A percentile compares a stretch with the other conserved stretches of the same genome.
Evolutionary conservation across 352 stramenopile genomes (phyloP).

Genomic region (Phytophthora cajani): DNA sequence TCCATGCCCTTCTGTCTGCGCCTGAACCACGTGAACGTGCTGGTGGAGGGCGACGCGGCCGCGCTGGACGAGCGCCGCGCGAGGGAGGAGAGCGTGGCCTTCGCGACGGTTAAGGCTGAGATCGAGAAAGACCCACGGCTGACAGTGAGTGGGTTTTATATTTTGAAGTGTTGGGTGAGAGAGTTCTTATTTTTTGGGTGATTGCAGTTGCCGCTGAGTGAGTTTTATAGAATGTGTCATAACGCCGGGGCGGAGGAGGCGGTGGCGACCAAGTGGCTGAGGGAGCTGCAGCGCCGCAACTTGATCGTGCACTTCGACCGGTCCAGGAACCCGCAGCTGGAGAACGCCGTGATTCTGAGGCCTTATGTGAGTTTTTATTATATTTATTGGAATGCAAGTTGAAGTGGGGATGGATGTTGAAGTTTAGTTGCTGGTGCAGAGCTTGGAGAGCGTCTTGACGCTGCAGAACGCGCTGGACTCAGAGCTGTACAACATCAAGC

Average conservation of each 20-base stretch:
- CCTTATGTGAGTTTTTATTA: conserved; percentile 54
- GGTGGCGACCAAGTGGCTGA: conserved; percentile 79
- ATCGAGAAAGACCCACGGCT: conserved; percentile 67
- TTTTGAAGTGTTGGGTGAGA: not conserved
- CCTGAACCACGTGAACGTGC: conserved; percentile 70
- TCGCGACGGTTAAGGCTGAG: conserved; percentile 69
- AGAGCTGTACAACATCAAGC: conserved; percentile 78
- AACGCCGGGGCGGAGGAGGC: conserved; percentile 71
- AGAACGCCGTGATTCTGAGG: conserved; percentile 71
- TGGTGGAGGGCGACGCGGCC: conserved; percentile 54
- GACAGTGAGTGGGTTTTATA: conserved; percentile 20
- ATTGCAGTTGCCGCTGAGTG: conserved; percentile 62
- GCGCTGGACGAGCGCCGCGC: conserved; percentile 36
- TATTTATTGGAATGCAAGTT: not conserved
- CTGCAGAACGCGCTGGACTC: conserved; percentile 80
- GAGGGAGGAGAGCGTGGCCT: conserved; percentile 59
- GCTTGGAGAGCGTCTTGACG: conserved; percentile 71
- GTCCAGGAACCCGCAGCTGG: conserved; percentile 68
- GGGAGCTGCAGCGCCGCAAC: conserved; percentile 78
- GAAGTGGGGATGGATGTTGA: not conserved
- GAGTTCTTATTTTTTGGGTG: conserved; percentile 1
- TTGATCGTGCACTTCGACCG: conserved; percentile 79
- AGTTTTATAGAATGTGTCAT: conserved; percentile 81
- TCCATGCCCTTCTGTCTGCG: conserved; percentile 74
- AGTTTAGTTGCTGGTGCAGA: conserved; percentile 37